Percentiles rank a stretch among this genome's conserved stretches.
phyloP scores from a whole-genome alignment of 257 asterid species.

The Solanum pinnatisectum region DNA sequence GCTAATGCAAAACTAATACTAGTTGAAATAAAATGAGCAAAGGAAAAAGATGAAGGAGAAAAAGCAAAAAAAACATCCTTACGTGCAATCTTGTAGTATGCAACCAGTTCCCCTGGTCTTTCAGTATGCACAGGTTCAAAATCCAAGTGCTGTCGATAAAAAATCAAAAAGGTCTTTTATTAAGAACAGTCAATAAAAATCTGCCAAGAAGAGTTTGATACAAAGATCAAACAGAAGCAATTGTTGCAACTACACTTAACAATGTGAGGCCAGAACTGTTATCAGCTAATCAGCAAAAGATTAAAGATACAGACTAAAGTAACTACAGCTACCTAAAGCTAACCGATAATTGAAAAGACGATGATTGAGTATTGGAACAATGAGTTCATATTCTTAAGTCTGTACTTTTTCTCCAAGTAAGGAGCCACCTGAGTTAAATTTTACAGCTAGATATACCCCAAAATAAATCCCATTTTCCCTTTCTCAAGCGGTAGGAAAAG shows the following conservation, averaged over 20 bases:
- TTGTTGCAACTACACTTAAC: not conserved
- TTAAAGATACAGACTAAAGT: not conserved
- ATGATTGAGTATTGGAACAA: not conserved
- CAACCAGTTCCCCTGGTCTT: constrained; percentile 90
- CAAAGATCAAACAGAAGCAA: not conserved
- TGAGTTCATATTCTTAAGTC: not conserved
- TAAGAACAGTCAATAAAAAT: not conserved
- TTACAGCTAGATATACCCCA: not conserved
- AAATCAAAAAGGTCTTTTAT: not conserved
- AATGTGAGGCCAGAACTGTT: not conserved
- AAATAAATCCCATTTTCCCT: not conserved
- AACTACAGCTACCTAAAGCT: not conserved
- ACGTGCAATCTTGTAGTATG: constrained; percentile 99
- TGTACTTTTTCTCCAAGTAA: not conserved
- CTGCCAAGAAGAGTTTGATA: not conserved
- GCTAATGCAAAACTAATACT: not conserved
- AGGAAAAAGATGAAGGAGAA: constrained; percentile 5
- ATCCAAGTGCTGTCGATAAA: constrained; percentile 71
- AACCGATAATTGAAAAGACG: not conserved
- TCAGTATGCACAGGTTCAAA: constrained; percentile 76
- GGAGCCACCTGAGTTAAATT: not conserved
- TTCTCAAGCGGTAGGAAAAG: not conserved
- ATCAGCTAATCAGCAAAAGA: not conserved
- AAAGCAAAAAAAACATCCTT: constrained; percentile 14
- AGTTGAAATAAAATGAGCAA: not conserved